Evolutionary conservation across 2,329 filamentous ascomycete species (phyloP), one percentile per base, ranked within the genome.

Genomic region (Pseudogymnoascus pannorum): DNA sequence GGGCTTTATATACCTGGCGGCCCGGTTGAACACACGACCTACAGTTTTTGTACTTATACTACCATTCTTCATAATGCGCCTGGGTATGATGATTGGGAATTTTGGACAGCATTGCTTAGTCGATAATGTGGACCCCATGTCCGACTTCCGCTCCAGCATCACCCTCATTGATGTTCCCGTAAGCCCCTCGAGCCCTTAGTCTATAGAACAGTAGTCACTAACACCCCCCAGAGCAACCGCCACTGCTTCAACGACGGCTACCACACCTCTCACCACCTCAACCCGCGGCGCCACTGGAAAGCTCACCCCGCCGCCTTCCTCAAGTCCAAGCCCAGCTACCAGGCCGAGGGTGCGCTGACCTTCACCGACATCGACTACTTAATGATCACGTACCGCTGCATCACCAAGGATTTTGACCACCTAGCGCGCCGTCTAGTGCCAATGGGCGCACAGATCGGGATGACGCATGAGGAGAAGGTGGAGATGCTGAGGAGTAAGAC

Each of bases 21-120:
- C 79, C 62, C 74, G 70, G 5, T 72, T 79, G 57, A 82, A 86
- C 71, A 70, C 77, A 18, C 63, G 63, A 26, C 68, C 68, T 33
- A 82, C 87, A 0, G 69, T 83, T 4, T 90, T 87, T 67, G 84
- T 84, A 0, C 80, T 90, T 26, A 68, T 92, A 1, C 70, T 91
- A 1, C 89, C 89, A 0, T 78, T 92, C 18, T 66, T 82, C 2
- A 72, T 87, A 29, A 79, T 92, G 73, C 81, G 89, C 0, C 67
- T 90, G 16, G 89, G 85, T 0, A 73, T 93, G 65, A 93, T 92
- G 89, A 79, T 89, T 6, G 89, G 89, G 1, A 93, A 93, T 70
- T 93, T 88, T 88, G 89, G 88, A 3, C 89, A 93, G 71, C 89
- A 93, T 71, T 89, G 89, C 1, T 86, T 93, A 65, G 88, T 93